Evolutionary conservation across 2,329 filamentous ascomycete genomes (phyloP).

Genomic region (Sarocladium oryzae): DNA sequence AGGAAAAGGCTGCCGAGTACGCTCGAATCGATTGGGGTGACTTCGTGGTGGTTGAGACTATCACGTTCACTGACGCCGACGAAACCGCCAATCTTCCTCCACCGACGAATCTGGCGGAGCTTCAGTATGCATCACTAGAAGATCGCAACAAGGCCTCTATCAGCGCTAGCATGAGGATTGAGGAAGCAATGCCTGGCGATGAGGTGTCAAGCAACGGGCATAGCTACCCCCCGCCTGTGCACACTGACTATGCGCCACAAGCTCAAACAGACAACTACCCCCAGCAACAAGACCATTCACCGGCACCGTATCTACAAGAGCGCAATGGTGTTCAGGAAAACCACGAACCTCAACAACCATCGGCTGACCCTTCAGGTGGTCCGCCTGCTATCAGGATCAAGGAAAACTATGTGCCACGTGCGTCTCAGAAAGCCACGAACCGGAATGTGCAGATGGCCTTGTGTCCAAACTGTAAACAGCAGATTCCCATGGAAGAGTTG

Average conservation of each 20-base stretch:
- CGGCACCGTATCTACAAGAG: conserved; percentile 47
- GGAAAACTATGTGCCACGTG: conserved; percentile 85
- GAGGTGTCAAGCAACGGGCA: conserved; percentile 36
- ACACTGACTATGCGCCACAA: conserved; percentile 35
- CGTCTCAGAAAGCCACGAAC: conserved; percentile 64
- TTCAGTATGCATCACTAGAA: conserved; percentile 90
- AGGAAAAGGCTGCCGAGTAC: conserved; percentile 69
- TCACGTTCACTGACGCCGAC: conserved; percentile 84
- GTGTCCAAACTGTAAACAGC: conserved; percentile 90
- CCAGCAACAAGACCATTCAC: conserved; percentile 26
- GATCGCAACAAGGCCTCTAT: conserved; percentile 91
- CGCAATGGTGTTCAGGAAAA: conserved; percentile 56
- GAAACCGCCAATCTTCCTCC: conserved; percentile 81
- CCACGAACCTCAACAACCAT: conserved; percentile 62
- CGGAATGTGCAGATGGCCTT: conserved; percentile 63
- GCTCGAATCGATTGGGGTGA: conserved; percentile 97
- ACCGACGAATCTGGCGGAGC: conserved; percentile 80
- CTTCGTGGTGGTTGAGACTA: conserved; percentile 92
- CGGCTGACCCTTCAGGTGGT: conserved; percentile 67
- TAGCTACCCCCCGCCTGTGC: conserved; percentile 37
- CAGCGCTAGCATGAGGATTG: conserved; percentile 73
- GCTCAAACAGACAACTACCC: conserved; percentile 24
- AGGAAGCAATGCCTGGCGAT: conserved; percentile 88
- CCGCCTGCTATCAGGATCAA: conserved; percentile 77
- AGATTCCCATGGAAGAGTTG: conserved; percentile 79